A percentile compares a stretch with the other conserved stretches of the same genome.
phyloP scores from a whole-genome alignment of 2,329 filamentous ascomycete genomes.

The Xylariomycetidae sp. region DNA sequence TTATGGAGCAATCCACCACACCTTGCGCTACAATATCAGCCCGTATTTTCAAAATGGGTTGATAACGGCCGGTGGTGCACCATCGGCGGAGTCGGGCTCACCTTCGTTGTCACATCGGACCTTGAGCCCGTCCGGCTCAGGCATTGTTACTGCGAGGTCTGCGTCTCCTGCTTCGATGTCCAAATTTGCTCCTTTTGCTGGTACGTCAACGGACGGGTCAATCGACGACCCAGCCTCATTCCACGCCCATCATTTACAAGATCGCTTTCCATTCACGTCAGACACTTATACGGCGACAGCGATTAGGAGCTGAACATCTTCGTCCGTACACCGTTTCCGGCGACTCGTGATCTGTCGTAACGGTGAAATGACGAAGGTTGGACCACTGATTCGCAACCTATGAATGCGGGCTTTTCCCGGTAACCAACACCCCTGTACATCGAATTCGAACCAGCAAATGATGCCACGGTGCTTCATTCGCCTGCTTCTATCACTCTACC shows the following conservation, averaged over 20 bases:
- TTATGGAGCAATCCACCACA: conserved; percentile 37
- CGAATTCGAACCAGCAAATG: too few relatives aligned
- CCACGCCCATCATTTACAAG: conserved; percentile 35
- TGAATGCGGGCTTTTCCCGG: too few relatives aligned
- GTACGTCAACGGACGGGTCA: conserved; percentile 25
- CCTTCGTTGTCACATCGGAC: conserved; percentile 18
- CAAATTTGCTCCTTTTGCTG: conserved; percentile 41
- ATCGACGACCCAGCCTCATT: conserved; percentile 16
- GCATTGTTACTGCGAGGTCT: conserved; percentile 32
- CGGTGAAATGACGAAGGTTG: too few relatives aligned
- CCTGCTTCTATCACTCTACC: too few relatives aligned
- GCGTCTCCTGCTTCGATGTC: conserved; percentile 42
- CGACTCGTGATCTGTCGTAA: too few relatives aligned
- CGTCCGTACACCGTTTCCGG: neutral
- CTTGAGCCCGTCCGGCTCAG: conserved; percentile 28
- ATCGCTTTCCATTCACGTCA: conserved; percentile 45
- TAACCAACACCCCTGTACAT: too few relatives aligned
- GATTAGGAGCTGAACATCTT: conserved; percentile 34
- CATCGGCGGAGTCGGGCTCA: conserved; percentile 29
- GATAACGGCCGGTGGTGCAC: conserved; percentile 26
- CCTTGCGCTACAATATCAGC: conserved; percentile 32
- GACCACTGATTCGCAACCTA: too few relatives aligned
- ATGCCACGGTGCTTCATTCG: too few relatives aligned
- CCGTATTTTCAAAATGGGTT: conserved; percentile 31
- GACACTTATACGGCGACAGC: conserved; percentile 47